Base-by-base conservation (phyloP, 2,329 filamentous ascomycete species). In the Pezicula rhizophila region DNA sequence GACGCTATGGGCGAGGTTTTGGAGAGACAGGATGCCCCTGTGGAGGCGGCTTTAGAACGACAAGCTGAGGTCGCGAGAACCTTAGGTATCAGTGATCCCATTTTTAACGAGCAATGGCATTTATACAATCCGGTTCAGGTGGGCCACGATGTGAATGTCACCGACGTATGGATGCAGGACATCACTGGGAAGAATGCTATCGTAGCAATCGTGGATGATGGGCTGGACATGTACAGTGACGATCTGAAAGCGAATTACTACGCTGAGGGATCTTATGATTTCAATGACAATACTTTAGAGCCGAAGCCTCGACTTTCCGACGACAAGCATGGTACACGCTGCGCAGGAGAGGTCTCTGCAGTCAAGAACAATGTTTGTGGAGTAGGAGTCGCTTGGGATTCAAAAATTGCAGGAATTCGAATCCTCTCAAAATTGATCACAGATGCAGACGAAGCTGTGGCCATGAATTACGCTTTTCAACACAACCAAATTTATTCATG, bases 401-500 rank as follows among this genome's bases (percentile, higher is more conserved):
- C 91, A 55, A 90, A 85, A 64, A 85, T 99, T 60, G 84, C 93
- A 3, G 93, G 91, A 35, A 85, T 97, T 56, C 88, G 93, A 46
- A 99, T 99, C 57, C 77, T 99, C 6, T 95, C 89, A 50, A 92
- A 90, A 62, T 74, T 88, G 43, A 96, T 99, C 56, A 86, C 84
- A 45, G 93, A 99, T 65, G 84, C 87, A 25, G 93, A 99, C 62
- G 93, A 99, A 69, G 91, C 93, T 20, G 75, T 85, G 26, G 89
- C 93, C 18, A 84, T 99, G 76, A 96, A 95, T 68, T 97, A 92
- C 71, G 87, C 86, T 53, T 93, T 82, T 61, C 84, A 96, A 61
- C 75, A 92, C 52, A 99, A 96, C 65, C 82, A 96, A 52, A 97
- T 99, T 51, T 99, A 96, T 70, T 99, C 93, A 1, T 99, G 93